Evolutionary conservation across 164 flowering plant genomes (phyloP).

Genomic region (Sedum album): DNA sequence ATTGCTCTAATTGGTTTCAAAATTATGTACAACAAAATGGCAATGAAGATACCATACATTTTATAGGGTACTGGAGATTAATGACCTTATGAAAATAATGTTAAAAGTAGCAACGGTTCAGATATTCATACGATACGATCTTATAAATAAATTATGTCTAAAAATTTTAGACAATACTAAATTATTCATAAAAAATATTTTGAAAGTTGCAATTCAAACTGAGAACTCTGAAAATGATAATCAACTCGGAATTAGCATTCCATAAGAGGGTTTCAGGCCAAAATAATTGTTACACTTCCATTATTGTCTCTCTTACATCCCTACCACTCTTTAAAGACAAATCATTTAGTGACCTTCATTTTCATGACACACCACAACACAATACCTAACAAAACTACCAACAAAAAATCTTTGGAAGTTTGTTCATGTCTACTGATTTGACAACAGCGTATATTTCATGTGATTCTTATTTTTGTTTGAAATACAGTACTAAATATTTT

Average conservation of each 20-base stretch:
- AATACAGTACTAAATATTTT: too few species aligned
- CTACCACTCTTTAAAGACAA: background rate
- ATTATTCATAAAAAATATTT: too few species aligned
- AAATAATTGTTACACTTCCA: background rate
- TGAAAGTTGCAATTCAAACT: too few species aligned
- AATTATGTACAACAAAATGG: background rate
- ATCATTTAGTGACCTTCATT: background rate
- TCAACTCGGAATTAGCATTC: too few species aligned
- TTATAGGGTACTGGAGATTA: too few species aligned
- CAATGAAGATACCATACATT: background rate
- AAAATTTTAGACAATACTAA: too few species aligned
- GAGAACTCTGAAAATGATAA: too few species aligned
- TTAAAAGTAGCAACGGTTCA: too few species aligned
- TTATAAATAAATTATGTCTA: too few species aligned
- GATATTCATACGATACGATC: too few species aligned
- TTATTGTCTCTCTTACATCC: background rate
- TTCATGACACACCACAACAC: background rate
- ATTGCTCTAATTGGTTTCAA: background rate
- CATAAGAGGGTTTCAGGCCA: too few species aligned
- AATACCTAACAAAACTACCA: constrained; percentile 7
- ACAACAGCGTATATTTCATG: background rate
- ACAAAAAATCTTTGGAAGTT: background rate
- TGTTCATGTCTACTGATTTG: background rate
- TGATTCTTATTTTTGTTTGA: background rate
- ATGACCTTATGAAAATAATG: too few species aligned